Evolutionary conservation across 768 basidiomycete genomes (phyloP), one percentile per base, ranked within the genome.

Genomic region (Termitomyces titanicus): DNA sequence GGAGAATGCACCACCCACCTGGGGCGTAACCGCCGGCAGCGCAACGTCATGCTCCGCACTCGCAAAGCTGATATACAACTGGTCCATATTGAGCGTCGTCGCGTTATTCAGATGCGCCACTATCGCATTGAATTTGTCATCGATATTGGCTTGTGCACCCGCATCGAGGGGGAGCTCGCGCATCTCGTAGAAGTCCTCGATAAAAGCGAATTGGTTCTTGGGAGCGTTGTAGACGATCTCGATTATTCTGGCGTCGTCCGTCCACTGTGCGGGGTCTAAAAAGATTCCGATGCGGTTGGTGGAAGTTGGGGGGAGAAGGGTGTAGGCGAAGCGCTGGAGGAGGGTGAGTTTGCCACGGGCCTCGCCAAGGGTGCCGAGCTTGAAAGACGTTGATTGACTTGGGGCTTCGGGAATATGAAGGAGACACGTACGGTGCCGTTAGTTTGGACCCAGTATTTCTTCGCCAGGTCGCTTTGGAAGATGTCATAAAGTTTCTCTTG

Each of bases 281-380:
- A 73, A 70, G 47, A 80, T 79, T 22, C 79, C 80, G 47, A 78
- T 68, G 24, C 72, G 71, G 37, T 74, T 74, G 18, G 68, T 62
- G 24, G 70, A 69, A 5, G 70, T 62, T 0, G 70, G 35, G 2
- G 78, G 73, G 13, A 81, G 70, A 20, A 76, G 68, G 27, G 68
- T 46, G 56, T 75, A 79, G 27, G 68, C 64, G 64, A 74, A 80
- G 6, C 81, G 76, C 53, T 80, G 77, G 34, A 83, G 72, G 27
- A 81, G 74, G 13, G 74, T 77, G 6, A 80, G 68, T 61, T 80
- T 82, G 18, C 79, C 79, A 3, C 81, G 76, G 1, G 79, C 75
- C 65, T 79, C 71, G 2, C 79, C 79, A 6, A 83, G 70, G 3
- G 75, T 79, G 8, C 76, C 77, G 11, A 80, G 68, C 78, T 80